Conservation (phyloP, 257 asterid species). For the Gardenia jasminoides region DNA sequence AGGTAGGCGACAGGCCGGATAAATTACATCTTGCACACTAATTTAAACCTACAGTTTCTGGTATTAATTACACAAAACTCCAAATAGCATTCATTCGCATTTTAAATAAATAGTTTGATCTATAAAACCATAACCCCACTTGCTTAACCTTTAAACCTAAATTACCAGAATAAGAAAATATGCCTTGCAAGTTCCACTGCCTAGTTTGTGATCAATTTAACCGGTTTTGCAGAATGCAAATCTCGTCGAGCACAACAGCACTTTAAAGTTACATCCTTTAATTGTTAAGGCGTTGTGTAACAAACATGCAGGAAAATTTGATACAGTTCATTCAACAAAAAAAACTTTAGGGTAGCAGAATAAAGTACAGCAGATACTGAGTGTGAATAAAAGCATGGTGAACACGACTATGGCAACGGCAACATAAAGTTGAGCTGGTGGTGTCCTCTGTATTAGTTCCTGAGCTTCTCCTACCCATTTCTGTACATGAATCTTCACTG, state of each 20-base stretch:
- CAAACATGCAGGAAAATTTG: background rate
- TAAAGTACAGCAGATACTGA: background rate
- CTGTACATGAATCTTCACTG: constrained; percentile 10
- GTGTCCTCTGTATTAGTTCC: constrained; percentile 11
- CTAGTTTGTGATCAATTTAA: background rate
- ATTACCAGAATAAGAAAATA: background rate
- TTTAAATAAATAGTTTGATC: background rate
- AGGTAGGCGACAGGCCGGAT: background rate
- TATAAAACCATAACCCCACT: background rate
- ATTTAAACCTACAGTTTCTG: background rate
- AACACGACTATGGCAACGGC: constrained; percentile 12
- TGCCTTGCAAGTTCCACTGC: background rate
- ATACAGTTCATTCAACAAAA: background rate
- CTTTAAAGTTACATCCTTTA: background rate
- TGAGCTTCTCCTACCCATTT: constrained; percentile 15
- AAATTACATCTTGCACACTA: background rate
- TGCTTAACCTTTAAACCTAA: background rate
- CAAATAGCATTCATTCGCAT: background rate
- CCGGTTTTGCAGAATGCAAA: background rate
- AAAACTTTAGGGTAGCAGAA: background rate
- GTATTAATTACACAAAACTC: background rate
- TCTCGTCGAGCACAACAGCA: background rate
- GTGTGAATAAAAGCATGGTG: constrained; percentile 15
- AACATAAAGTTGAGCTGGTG: constrained; percentile 19
- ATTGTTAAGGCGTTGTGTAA: background rate